Percentiles rank a stretch among this genome's conserved stretches.
Conservation (phyloP, 257 asterid species). For the Solanum peruvianum region DNA sequence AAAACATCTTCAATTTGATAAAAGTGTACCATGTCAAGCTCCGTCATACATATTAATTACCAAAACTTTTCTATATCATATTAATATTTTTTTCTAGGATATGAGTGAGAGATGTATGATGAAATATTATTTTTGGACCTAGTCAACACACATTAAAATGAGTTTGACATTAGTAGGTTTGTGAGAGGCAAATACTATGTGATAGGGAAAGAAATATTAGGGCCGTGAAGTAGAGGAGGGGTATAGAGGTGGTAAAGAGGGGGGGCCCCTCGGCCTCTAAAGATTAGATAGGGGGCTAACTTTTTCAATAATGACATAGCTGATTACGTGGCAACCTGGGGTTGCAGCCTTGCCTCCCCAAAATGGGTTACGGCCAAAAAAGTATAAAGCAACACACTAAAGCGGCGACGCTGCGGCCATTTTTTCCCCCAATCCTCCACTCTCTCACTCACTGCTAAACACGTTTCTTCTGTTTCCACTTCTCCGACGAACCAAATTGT, state of each 20-base stretch:
- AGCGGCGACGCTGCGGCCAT: slow-evolving; percentile 52
- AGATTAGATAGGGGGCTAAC: neutral
- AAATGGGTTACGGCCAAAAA: neutral
- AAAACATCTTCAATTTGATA: neutral
- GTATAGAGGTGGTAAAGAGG: neutral
- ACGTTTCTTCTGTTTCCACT: neutral
- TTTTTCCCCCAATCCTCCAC: slow-evolving; percentile 13
- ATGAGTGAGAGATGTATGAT: too few species aligned
- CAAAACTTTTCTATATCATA: neutral
- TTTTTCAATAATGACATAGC: neutral
- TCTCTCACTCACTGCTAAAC: neutral
- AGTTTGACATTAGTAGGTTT: neutral
- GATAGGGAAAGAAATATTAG: neutral
- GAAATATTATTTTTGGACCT: too few species aligned
- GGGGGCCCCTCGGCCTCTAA: neutral
- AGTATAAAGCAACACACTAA: slow-evolving; percentile 6
- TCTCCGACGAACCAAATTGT: neutral
- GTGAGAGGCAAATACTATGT: neutral
- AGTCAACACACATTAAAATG: neutral
- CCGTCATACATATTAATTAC: neutral
- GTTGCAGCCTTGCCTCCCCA: slow-evolving; percentile 30
- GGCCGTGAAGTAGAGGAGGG: neutral
- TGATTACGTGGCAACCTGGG: slow-evolving; percentile 60
- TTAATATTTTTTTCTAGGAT: neutral
- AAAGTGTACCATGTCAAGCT: neutral